Evolutionary conservation across 2,329 filamentous ascomycete species (phyloP).

Genomic region (Moelleriella libera): DNA sequence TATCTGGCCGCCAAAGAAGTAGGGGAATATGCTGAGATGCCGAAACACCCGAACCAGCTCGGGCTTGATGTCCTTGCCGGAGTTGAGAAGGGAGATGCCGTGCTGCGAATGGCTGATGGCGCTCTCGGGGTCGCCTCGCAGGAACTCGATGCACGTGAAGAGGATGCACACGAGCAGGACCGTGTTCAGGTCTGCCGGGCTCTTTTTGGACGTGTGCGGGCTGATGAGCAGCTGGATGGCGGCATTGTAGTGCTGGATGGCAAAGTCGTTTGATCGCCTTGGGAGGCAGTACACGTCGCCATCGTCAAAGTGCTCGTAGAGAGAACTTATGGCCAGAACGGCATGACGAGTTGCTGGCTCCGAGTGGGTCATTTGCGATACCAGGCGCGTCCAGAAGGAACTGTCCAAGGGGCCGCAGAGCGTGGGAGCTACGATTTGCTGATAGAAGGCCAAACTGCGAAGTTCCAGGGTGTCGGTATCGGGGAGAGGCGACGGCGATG

Average conservation of each 20-base stretch:
- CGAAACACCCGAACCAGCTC: conserved; percentile 21
- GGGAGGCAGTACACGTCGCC: neutral
- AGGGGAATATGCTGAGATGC: conserved; percentile 23
- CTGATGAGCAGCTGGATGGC: conserved; percentile 20
- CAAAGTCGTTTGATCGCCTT: conserved; percentile 13
- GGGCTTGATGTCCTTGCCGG: conserved; percentile 7
- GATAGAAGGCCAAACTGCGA: conserved; percentile 23
- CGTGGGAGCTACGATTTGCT: conserved; percentile 18
- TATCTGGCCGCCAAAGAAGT: conserved; percentile 17
- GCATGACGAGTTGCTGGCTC: conserved; percentile 23
- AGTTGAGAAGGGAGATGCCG: conserved; percentile 21
- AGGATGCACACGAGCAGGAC: conserved; percentile 25
- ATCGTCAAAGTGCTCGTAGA: conserved; percentile 18
- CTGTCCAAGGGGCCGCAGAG: conserved; percentile 20
- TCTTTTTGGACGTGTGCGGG: conserved; percentile 1
- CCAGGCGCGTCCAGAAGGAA: conserved; percentile 26
- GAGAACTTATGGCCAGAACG: conserved; percentile 22
- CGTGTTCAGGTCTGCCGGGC: conserved; percentile 12
- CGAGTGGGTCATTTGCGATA: conserved; percentile 20
- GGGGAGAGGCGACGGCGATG: conserved; percentile 9
- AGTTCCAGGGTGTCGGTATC: conserved; percentile 9
- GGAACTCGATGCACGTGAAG: conserved; percentile 28
- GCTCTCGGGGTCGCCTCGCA: conserved; percentile 19
- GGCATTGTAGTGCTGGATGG: conserved; percentile 24
- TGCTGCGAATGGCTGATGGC: conserved; percentile 23